Percentiles rank a stretch among this genome's conserved stretches.
Evolutionary conservation across 2,329 filamentous ascomycete species (phyloP).

Genomic region (Diaporthe sp.): DNA sequence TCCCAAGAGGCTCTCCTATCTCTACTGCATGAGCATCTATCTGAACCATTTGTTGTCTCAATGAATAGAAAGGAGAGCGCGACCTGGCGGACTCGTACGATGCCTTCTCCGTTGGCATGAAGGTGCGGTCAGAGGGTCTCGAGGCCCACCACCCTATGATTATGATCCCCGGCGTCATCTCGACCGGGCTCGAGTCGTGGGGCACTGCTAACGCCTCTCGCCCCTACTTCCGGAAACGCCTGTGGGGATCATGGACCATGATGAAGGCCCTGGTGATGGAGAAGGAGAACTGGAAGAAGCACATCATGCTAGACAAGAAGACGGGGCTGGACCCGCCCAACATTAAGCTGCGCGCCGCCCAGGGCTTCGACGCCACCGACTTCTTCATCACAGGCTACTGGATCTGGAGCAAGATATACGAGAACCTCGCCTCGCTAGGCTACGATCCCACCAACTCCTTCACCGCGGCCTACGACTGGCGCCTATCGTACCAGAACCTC

Average conservation of each 20-base stretch:
- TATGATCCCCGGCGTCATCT: conserved; percentile 98
- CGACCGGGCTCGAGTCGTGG: conserved; percentile 97
- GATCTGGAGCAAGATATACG: conserved; percentile 99
- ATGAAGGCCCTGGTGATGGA: conserved; percentile 95
- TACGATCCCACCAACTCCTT: conserved; percentile 88
- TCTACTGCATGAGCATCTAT: background rate
- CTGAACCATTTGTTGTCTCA: conserved; percentile 41
- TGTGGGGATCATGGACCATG: conserved; percentile 99
- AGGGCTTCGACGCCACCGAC: conserved; percentile 97
- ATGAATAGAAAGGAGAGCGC: conserved; percentile 81
- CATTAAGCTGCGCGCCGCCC: conserved; percentile 91
- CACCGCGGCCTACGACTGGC: conserved; percentile 88
- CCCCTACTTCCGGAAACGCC: conserved; percentile 91
- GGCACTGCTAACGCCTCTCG: conserved; percentile 87
- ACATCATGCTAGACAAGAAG: conserved; percentile 95
- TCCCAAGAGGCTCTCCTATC: background rate
- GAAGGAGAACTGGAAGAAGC: conserved; percentile 93
- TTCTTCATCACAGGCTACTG: conserved; percentile 95
- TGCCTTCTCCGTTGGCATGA: conserved; percentile 90
- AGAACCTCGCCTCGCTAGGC: conserved; percentile 95
- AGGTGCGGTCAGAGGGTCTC: conserved; percentile 85
- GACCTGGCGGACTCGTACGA: conserved; percentile 89
- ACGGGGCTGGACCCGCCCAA: conserved; percentile 92
- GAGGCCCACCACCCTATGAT: conserved; percentile 88
- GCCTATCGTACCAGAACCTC: conserved; percentile 89